phyloP scores from a whole-genome alignment of 768 basidiomycete species.

The Kwoniella sp. region DNA sequence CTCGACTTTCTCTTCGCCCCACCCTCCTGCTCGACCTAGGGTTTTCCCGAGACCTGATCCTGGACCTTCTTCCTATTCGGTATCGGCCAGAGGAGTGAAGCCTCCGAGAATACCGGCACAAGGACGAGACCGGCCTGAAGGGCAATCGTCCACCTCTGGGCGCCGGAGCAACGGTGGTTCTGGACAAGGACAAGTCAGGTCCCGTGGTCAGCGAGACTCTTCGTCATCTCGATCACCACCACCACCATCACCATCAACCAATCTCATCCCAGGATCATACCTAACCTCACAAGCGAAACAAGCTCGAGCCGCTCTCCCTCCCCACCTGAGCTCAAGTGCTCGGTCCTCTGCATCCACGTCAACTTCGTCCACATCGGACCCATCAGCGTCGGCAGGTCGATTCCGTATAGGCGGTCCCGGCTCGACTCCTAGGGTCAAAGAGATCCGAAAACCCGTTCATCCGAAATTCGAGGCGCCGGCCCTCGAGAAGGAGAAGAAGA shows the following conservation, averaged over 20 bases:
- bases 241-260: constrained; percentile 2
- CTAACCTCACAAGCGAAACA: constrained; percentile 10
- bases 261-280: constrained; percentile 23
- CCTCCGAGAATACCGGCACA: no score
- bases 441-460: constrained; percentile 15
- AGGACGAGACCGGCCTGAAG: no score
- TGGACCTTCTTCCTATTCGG: background rate
- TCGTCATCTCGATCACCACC: background rate
- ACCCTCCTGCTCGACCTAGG: background rate
- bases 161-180: background rate
- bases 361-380: background rate
- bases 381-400: constrained; percentile 6
- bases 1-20: background rate
- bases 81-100: no score
- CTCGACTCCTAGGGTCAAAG: constrained; percentile 10
- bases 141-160: background rate
- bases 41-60: background rate
- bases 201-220: background rate
- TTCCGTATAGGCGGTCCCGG: constrained; percentile 13
- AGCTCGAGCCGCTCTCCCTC: constrained; percentile 14
- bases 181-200: no score
- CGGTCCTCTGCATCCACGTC: background rate
- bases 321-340: constrained; percentile 17
- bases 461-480: constrained; percentile 26
- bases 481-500: constrained; percentile 10